Evolutionary conservation across 768 basidiomycete genomes (phyloP), one percentile per base, ranked within the genome.

Genomic region (Chlorophyllum brunneum): DNA sequence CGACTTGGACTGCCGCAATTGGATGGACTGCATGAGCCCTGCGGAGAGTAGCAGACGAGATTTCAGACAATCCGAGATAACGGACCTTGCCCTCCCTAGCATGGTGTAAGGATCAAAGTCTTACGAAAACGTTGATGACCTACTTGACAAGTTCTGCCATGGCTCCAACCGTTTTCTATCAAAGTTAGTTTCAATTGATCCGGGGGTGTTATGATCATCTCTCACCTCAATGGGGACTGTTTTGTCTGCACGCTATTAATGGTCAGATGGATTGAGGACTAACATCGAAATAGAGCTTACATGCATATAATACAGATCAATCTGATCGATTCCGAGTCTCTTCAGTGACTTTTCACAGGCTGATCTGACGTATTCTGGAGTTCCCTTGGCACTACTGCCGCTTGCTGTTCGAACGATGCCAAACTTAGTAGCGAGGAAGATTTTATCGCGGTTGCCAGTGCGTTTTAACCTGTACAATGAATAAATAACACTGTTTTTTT

Each of bases 341-440:
- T 66, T 58, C 38, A 82, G 61, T 0, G 77, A 77, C 50, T 49
- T 67, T 11, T 75, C 64, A 33, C 73, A 44, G 0, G 68, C 63
- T 36, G 68, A 57, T 4, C 63, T 66, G 10, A 74, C 70, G 50
- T 77, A 75, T 48, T 73, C 66, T 0, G 73, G 68, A 47, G 51
- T 73, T 41, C 54, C 69, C 48, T 65, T 59, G 38, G 59, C 13
- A 5, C 18, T 27, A 26, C 24, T 15, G 56, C 62, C 9, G 51
- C 58, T 15, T 48, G 53, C 36, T n/a, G 55, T 46, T 11, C 39
- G 30, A 2, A 55, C 55, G 23, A 65, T 54, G 2, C 69, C 63
- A 16, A 61, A 66, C 54, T 86, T 86, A 20, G 82, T 83, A 2
- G 82, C 81, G n/a, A 86, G 70, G 67, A 85, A 86, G 26, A 83